These are phyloP conservation scores for Dioszegia crocea DNA, from an alignment of 768 basidiomycete species.

Conservation along the genomic window DNA sequence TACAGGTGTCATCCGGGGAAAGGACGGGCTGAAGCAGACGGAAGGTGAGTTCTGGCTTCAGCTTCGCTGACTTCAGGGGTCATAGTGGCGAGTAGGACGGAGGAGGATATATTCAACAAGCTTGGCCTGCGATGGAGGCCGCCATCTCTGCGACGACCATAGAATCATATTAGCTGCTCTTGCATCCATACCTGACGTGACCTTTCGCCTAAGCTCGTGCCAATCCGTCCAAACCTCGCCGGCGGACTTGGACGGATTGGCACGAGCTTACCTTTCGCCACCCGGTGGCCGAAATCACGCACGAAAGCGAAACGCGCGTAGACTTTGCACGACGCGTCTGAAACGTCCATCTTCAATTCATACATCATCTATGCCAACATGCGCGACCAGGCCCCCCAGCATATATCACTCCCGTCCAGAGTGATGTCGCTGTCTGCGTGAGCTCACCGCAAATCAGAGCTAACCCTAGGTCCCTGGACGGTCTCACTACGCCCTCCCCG, in stretches of 20 bases:
- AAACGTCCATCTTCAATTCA: not conserved
- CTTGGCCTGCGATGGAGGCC: slow-evolving; percentile 54
- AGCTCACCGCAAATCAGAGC: not conserved
- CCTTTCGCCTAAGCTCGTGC: too few relatives aligned
- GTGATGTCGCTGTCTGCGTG: slow-evolving; percentile 12
- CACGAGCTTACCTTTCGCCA: not conserved
- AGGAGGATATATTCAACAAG: slow-evolving; percentile 77
- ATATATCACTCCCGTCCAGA: slow-evolving; percentile 21
- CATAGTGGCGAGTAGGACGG: slow-evolving; percentile 73
- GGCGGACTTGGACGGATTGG: too few relatives aligned
- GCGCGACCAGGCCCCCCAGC: slow-evolving; percentile 7
- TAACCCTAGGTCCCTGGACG: not conserved
- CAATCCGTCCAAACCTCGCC: too few relatives aligned
- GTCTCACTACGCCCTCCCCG: slow-evolving; percentile 12
- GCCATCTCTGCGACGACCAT: slow-evolving; percentile 41
- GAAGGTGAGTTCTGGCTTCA: slow-evolving; percentile 57
- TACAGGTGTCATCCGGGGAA: slow-evolving; percentile 67
- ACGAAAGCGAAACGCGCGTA: not conserved
- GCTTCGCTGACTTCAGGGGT: slow-evolving; percentile 1
- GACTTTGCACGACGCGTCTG: slow-evolving; percentile 1
- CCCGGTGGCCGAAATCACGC: not conserved
- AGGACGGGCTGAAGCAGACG: slow-evolving; percentile 60
- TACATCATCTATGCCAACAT: not conserved
- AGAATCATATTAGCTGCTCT: too few relatives aligned
- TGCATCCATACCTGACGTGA: too few relatives aligned